These are phyloP conservation scores for Hortaea sp. DNA, from an alignment of 2,329 filamentous ascomycete genomes.

Conservation along the genomic window DNA sequence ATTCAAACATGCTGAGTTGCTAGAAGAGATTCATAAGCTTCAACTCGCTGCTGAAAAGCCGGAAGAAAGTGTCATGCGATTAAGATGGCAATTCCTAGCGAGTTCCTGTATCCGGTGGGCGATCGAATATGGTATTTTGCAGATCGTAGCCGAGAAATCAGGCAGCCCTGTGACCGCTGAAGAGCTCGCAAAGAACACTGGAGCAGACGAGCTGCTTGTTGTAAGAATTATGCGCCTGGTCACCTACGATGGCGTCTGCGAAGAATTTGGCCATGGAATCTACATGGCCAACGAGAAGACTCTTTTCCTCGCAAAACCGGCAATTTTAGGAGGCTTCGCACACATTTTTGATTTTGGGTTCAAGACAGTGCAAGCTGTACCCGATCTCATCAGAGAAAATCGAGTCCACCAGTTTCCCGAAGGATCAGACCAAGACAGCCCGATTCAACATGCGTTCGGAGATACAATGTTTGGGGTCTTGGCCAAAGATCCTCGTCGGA, in stretches of 20 bases:
- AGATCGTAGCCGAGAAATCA: slow-evolving; percentile 1
- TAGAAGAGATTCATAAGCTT: slow-evolving; percentile 6
- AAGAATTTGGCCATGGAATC: neutral
- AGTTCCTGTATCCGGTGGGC: slow-evolving; percentile 3
- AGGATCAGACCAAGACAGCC: neutral
- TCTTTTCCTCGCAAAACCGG: neutral
- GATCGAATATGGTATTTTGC: slow-evolving; percentile 5
- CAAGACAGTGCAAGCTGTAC: neutral
- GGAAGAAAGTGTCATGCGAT: neutral
- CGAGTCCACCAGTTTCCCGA: neutral
- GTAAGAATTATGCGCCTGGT: neutral
- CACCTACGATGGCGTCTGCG: neutral
- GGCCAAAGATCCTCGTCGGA: slow-evolving; percentile 1
- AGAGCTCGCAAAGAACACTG: slow-evolving; percentile 2
- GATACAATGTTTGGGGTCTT: slow-evolving; percentile 1
- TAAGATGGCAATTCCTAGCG: slow-evolving; percentile 1
- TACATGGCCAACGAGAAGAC: slow-evolving; percentile 3
- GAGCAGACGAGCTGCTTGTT: slow-evolving; percentile 3
- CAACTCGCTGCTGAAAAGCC: slow-evolving; percentile 6
- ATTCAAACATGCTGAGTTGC: neutral
- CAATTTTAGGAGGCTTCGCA: neutral
- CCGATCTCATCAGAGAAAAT: neutral
- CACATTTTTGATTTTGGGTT: slow-evolving; percentile 1
- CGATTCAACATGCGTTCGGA: slow-evolving; percentile 2
- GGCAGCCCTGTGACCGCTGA: slow-evolving; percentile 1